A percentile compares a stretch with the other conserved stretches of the same genome.
phyloP scores from a whole-genome alignment of 805 yeast species.

The Schizosaccharomyces lindneri region DNA sequence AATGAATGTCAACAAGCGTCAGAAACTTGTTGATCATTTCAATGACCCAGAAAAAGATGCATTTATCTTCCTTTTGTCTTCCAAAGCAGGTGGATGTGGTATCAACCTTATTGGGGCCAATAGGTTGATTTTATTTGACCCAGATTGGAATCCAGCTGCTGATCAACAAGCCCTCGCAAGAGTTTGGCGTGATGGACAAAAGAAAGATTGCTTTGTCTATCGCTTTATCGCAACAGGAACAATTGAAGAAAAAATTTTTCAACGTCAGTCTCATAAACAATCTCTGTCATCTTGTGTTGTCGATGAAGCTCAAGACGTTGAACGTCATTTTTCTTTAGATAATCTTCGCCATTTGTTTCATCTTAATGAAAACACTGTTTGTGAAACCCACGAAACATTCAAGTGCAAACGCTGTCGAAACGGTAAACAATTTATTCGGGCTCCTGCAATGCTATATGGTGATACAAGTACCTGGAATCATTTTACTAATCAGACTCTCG shows the following conservation, averaged over 20 bases:
- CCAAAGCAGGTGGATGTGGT: constrained; percentile 98
- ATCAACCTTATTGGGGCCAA: constrained; percentile 92
- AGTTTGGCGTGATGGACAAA: constrained; percentile 98
- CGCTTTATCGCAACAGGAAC: constrained; percentile 85
- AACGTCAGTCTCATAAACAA: constrained; percentile 82
- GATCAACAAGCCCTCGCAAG: constrained; percentile 95
- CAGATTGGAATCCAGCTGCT: constrained; percentile 96
- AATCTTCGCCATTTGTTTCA: constrained; percentile 51
- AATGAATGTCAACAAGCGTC: constrained; percentile 74
- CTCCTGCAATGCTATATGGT: constrained; percentile 84
- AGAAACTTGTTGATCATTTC: constrained; percentile 70
- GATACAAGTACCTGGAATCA: constrained; percentile 88
- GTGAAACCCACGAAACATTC: constrained; percentile 84
- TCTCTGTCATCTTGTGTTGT: constrained; percentile 88
- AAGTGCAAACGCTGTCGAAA: constrained; percentile 55
- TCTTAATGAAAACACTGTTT: constrained; percentile 37
- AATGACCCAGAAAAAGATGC: constrained; percentile 76
- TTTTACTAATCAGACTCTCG: constrained; percentile 35
- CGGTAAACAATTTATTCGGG: constrained; percentile 34
- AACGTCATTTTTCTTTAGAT: constrained; percentile 67
- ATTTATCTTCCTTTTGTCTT: constrained; percentile 67
- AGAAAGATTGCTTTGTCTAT: constrained; percentile 84
- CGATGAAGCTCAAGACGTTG: constrained; percentile 88
- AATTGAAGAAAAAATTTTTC: constrained; percentile 88
- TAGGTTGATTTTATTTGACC: constrained; percentile 62